Percentiles rank a stretch among this genome's conserved stretches.
Conservation (phyloP, 2,329 filamentous ascomycete genomes). For the Atkinsonella hypoxylon region DNA sequence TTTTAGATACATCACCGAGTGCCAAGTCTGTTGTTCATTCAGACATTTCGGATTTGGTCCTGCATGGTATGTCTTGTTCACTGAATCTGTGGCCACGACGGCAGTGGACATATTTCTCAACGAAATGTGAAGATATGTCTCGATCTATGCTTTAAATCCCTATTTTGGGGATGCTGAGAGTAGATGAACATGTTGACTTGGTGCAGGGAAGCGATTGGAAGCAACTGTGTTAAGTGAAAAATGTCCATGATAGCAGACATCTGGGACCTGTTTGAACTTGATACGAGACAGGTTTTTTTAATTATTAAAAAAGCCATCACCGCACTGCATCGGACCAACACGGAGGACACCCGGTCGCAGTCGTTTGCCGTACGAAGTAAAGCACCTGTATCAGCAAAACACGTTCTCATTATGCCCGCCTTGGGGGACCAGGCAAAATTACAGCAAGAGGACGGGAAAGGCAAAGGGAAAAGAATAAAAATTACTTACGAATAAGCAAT, state of each 20-base stretch:
- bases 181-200: neutral
- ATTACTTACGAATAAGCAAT: too few species aligned
- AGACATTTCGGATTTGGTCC: neutral
- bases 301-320: too few species aligned
- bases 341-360: too few species aligned
- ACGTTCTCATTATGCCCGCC: too few species aligned
- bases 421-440: too few species aligned
- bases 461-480: too few species aligned
- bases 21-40: neutral
- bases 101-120: neutral
- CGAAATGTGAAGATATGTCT: neutral
- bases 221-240: neutral
- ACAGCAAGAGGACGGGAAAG: too few species aligned
- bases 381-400: too few species aligned
- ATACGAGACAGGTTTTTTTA: too few species aligned
- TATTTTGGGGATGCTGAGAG: neutral
- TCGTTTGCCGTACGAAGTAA: too few species aligned
- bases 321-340: too few species aligned
- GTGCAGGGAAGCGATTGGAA: too few species aligned
- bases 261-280: neutral
- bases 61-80: neutral
- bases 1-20: neutral
- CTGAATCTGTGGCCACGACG: neutral
- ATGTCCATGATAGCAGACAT: neutral
- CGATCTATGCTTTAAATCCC: neutral